Percentiles rank a stretch among this genome's conserved stretches.
phyloP scores from a whole-genome alignment of 345 rosid genomes.

The Brassica incana region DNA sequence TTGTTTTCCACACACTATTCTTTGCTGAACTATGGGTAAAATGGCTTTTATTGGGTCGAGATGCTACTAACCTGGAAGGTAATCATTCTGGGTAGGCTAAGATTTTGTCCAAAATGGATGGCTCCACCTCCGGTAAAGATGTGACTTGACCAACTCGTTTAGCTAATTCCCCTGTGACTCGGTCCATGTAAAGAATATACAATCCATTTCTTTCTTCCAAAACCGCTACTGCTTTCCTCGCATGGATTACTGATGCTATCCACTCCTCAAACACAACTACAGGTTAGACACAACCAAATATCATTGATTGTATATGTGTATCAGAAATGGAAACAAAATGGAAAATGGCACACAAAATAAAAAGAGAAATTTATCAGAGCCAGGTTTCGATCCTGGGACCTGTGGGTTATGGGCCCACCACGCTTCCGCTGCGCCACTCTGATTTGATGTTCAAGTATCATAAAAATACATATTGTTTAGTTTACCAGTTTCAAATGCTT shows the following conservation, averaged over 20 bases:
- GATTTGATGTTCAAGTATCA: background rate
- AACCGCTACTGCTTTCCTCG: conserved; percentile 59
- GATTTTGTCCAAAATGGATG: conserved; percentile 47
- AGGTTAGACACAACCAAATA: background rate
- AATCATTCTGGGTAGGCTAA: conserved; percentile 26
- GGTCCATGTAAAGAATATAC: conserved; percentile 76
- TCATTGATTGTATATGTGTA: background rate
- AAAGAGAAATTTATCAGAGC: conserved; percentile 38
- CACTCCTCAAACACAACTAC: conserved; percentile 80
- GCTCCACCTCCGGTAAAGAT: conserved; percentile 51
- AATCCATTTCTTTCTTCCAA: conserved; percentile 79
- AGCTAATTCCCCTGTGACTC: conserved; percentile 65
- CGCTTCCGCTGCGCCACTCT: conserved; percentile 75
- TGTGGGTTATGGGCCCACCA: conserved; percentile 89
- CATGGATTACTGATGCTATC: conserved; percentile 62
- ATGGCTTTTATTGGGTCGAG: background rate
- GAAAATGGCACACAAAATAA: background rate
- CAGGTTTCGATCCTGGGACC: conserved; percentile 87
- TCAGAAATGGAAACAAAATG: background rate
- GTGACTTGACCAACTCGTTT: conserved; percentile 55
- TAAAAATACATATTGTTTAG: background rate
- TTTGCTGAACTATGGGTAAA: conserved; percentile 1
- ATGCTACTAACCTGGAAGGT: conserved; percentile 14
- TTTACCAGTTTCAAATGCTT: conserved; percentile 59
- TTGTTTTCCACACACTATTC: conserved; percentile 23